Evolutionary conservation across 768 basidiomycete genomes (phyloP), one percentile per base, ranked within the genome.

Genomic region (Kwoniella bestiolae): DNA sequence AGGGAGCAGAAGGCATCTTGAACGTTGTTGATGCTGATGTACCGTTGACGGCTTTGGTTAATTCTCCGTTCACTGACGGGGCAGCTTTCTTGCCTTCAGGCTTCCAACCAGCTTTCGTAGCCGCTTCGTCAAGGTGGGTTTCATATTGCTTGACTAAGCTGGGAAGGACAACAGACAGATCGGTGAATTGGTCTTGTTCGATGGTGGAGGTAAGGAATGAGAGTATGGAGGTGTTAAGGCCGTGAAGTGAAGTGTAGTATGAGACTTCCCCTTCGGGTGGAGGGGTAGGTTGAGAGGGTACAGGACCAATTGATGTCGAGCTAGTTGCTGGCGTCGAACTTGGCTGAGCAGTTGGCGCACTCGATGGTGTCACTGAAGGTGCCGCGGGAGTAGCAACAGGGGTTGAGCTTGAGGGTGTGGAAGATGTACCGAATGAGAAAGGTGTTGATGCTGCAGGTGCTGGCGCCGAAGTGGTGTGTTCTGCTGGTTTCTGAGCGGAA

Each of bases 151-250:
- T 46, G 11, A 51, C 9, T 25, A 77, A 56, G 31, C 35, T 31
- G 5, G 69, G 66, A 25, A 80, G 35, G 14, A 66, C 65, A 3
- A 26, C 57, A 5, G 65, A 51, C 21, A 80, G 65, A 50, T 80
- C 67, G 21, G 70, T 32, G 52, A 80, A 77, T 5, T 67, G 69
- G 34, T 80, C 77, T 5, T 65, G 41, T 5, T 71, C 65, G 9
- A 76, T 21, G 3, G 68, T 67, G 5, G 56, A 34, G 6, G 71
- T 67, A 11, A 80, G 66, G 65, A 78, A 78, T 16, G 69, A 63
- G 6, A 74, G 53, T 53, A 79, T 59, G 8, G 77, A 73, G n/a
- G 53, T 53, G 57, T 80, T 80, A n/a, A 80, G 69, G 12, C 79
- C 79, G 4, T 77, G 72, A 9, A 80, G 8, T 8, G 74, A 66